Conservation (phyloP, 2,329 filamentous ascomycete genomes). For the Aspergillus udagawae region DNA sequence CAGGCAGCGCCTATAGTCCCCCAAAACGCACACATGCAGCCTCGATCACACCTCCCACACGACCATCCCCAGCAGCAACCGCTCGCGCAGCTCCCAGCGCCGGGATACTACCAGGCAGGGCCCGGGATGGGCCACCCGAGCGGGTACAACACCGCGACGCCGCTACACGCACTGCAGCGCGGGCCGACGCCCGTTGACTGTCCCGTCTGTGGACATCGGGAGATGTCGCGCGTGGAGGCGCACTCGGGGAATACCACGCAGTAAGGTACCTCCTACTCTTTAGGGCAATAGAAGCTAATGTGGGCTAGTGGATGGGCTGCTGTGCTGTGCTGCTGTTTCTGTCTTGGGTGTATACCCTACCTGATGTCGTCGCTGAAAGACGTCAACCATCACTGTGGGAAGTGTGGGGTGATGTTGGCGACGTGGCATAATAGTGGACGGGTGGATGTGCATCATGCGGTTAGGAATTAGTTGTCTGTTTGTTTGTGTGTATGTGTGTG, state of each 20-base stretch:
- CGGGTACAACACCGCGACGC: constrained; percentile 20
- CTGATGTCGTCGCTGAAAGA: constrained; percentile 47
- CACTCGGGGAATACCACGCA: constrained; percentile 26
- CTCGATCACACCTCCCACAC: not conserved
- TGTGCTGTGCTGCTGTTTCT: constrained; percentile 40
- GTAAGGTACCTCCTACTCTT: constrained; percentile 15
- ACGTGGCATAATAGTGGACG: constrained; percentile 48
- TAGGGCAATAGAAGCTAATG: too few species aligned
- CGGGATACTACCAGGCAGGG: not conserved
- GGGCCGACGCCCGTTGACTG: constrained; percentile 46
- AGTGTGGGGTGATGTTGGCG: constrained; percentile 44
- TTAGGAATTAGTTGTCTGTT: not conserved
- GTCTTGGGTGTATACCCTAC: constrained; percentile 49
- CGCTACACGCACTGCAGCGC: constrained; percentile 24
- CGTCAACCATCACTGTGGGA: constrained; percentile 46
- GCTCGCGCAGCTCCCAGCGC: not conserved
- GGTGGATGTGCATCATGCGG: constrained; percentile 39
- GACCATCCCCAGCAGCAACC: not conserved
- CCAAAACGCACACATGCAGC: not conserved
- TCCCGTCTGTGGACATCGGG: constrained; percentile 42
- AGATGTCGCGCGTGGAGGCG: constrained; percentile 22
- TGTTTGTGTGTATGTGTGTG: not conserved
- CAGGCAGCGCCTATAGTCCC: not conserved
- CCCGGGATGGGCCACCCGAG: constrained; percentile 12
- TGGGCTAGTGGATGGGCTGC: constrained; percentile 43